These are phyloP conservation scores for Hypomyces perniciosus DNA, from an alignment of 2,329 filamentous ascomycete species.

Conservation along the genomic window DNA sequence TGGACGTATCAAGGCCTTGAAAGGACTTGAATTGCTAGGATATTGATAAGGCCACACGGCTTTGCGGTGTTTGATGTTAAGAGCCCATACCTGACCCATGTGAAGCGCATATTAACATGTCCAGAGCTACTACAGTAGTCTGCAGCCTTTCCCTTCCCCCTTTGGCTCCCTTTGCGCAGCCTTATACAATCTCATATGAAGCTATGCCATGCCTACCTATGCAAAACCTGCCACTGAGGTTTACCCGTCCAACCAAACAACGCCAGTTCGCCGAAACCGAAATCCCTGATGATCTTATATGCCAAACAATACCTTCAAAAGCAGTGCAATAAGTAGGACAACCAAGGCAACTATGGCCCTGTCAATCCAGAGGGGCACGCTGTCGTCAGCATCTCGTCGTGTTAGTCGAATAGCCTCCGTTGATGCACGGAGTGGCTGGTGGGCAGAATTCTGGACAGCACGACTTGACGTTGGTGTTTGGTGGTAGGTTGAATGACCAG, in stretches of 20 bases:
- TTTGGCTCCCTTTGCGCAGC: too few relatives aligned
- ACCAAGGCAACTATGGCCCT: constrained; percentile 69
- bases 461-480: constrained; percentile 1
- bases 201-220: not conserved
- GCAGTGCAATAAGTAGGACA: constrained; percentile 62
- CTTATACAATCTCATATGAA: too few relatives aligned
- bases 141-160: too few relatives aligned
- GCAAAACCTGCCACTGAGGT: not conserved
- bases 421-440: not conserved
- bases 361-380: constrained; percentile 70
- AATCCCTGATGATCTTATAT: constrained; percentile 11
- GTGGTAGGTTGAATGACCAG: constrained; percentile 6
- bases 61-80: too few relatives aligned
- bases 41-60: too few relatives aligned
- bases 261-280: not conserved
- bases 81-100: too few relatives aligned
- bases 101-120: too few relatives aligned
- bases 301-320: constrained; percentile 50
- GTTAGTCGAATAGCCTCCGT: not conserved
- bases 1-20: too few relatives aligned
- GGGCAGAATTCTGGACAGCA: not conserved
- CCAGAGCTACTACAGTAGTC: too few relatives aligned
- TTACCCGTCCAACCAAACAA: too few relatives aligned
- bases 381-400: constrained; percentile 29
- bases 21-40: too few relatives aligned